Conservation (phyloP, 352 stramenopile species). For the Phytophthora rubi region DNA sequence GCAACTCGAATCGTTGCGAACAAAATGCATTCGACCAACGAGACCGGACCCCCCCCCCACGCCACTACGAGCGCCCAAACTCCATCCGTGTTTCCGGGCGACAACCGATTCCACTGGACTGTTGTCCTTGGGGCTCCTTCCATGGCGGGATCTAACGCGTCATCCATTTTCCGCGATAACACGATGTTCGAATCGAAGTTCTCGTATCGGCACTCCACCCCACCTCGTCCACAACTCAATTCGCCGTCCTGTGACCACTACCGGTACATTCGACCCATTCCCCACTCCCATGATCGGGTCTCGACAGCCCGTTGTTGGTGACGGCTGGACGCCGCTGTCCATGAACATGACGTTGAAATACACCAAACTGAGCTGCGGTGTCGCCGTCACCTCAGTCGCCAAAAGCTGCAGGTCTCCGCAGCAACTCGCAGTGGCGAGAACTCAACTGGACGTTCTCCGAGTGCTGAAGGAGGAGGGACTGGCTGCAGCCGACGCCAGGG, state of each 20-base stretch:
- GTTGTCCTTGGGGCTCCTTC: slow-evolving; percentile 17
- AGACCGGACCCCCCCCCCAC: background rate
- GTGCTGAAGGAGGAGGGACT: slow-evolving; percentile 38
- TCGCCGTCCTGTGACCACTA: slow-evolving; percentile 3
- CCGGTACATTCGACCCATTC: background rate
- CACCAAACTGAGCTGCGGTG: slow-evolving; percentile 26
- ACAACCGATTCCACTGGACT: slow-evolving; percentile 26
- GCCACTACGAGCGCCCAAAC: background rate
- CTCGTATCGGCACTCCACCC: background rate
- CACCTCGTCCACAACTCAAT: slow-evolving; percentile 17
- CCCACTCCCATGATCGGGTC: background rate
- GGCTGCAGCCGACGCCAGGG: slow-evolving; percentile 11
- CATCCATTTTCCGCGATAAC: slow-evolving; percentile 16
- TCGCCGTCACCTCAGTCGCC: background rate
- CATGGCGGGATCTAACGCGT: slow-evolving; percentile 5
- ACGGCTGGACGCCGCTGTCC: slow-evolving; percentile 36
- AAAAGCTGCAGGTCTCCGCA: slow-evolving; percentile 4
- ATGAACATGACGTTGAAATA: slow-evolving; percentile 28
- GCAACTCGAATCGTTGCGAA: background rate
- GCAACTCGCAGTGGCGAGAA: slow-evolving; percentile 25
- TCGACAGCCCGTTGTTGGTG: slow-evolving; percentile 8
- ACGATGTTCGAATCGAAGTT: slow-evolving; percentile 2
- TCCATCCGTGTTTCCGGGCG: slow-evolving; percentile 3
- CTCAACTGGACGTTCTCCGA: slow-evolving; percentile 31
- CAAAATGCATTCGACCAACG: background rate